Evolutionary conservation across 352 stramenopile species (phyloP).

Genomic region (Phytophthora chlamydospora): DNA sequence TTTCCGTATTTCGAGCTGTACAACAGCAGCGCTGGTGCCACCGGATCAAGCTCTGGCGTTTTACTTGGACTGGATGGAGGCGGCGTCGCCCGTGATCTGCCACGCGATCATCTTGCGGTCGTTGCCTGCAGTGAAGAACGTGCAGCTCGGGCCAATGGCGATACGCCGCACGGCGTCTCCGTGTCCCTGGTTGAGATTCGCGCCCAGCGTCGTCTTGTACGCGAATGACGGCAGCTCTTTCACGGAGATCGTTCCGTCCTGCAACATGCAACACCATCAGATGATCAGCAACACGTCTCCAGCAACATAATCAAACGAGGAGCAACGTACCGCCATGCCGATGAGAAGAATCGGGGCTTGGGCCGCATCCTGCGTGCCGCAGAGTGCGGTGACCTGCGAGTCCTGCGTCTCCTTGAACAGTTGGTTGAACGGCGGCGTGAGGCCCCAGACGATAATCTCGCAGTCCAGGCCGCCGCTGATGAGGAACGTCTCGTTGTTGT

Average conservation of each 20-base stretch:
- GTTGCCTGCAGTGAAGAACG: conserved; percentile 82
- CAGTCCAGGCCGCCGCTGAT: conserved; percentile 81
- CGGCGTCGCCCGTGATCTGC: conserved; percentile 83
- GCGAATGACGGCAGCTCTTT: conserved; percentile 87
- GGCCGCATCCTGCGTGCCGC: conserved; percentile 64
- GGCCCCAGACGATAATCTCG: conserved; percentile 87
- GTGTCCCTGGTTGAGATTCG: conserved; percentile 71
- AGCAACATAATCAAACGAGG: conserved; percentile 2
- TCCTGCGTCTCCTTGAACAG: conserved; percentile 87
- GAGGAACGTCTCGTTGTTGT: conserved; percentile 84
- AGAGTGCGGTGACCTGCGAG: conserved; percentile 76
- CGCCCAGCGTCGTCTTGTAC: conserved; percentile 80
- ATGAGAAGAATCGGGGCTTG: conserved; percentile 80
- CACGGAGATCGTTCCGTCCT: conserved; percentile 82
- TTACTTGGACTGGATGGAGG: conserved; percentile 71
- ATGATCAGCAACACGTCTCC: conserved; percentile 8
- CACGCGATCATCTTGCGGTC: conserved; percentile 87
- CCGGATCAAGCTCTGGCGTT: conserved; percentile 14
- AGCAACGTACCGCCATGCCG: conserved; percentile 63
- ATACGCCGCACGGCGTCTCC: conserved; percentile 82
- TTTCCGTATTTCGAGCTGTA: conserved; percentile 29
- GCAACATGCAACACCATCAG: conserved; percentile 18
- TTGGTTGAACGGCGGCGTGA: conserved; percentile 77
- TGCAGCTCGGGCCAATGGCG: conserved; percentile 72
- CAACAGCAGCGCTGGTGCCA: conserved; percentile 13